Evolutionary conservation across 2,329 filamentous ascomycete species (phyloP), one percentile per base, ranked within the genome.

Genomic region (Aspergillus ustus): DNA sequence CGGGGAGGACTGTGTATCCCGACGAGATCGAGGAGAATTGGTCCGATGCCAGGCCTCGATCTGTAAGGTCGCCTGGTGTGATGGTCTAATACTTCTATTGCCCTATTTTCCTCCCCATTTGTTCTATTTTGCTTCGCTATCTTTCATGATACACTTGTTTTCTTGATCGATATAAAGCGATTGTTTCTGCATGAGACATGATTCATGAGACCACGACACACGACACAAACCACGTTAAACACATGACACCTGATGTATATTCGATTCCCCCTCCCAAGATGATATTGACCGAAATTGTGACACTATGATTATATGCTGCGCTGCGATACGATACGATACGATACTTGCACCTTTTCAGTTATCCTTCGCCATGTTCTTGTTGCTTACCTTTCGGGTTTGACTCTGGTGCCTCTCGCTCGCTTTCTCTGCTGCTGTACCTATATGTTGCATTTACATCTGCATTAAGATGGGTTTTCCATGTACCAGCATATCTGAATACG

Each of bases 11-110:
- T 4, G 45, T 64, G 15, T 73, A 67, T 63, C 73, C 73, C 2
- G 71, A 75, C 62, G 73, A 76, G 56, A 72, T 74, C 55, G 73
- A 75, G 59, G 67, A 69, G 43, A 66, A 67, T 19, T 49, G 37
- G 44, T 64, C 60, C 17, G 57, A 61, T 34, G 17, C 11, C 19
- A 60, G 59, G 37, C 59, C 65, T 8, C 40, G 63, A 34, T 66
- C 65, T 22, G 46, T 63, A 15, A 37, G 60, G 34, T 63, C 60
- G 55, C 40, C 60, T 59, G 29, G 60, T 44, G 45, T 51, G 53
- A 28, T 56, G 31, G 53, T 48, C 52, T 58, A 43, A 49, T 40
- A 15, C n/a, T 52, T 54, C n/a, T 4, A 34, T 53, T 57, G 28
- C 40, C 52, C 17, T n/a, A 13, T 48, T 40, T 62, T 11, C 20